phyloP scores from a whole-genome alignment of 176 grass and related monocot genomes.

The Aegilops speltoides region DNA sequence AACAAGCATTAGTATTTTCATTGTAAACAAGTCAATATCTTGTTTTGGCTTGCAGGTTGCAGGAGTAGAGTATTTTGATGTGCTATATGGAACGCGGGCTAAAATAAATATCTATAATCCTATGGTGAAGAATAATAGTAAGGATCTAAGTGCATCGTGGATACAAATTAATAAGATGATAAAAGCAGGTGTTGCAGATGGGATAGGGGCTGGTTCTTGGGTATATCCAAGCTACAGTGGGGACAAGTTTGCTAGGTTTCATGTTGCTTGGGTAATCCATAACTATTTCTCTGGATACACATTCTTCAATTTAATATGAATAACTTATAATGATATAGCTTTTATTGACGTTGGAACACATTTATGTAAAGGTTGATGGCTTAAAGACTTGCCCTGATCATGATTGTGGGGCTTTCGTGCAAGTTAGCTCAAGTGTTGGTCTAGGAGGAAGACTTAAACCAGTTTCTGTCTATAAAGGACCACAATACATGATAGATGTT shows the following conservation, averaged over 20 bases:
- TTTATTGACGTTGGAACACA: not conserved
- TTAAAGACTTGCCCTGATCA: constrained; percentile 3
- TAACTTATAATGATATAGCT: not conserved
- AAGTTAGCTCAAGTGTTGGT: constrained; percentile 21
- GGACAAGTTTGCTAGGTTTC: not conserved
- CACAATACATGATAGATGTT: not conserved
- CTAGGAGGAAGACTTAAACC: constrained; percentile 2
- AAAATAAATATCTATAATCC: not conserved
- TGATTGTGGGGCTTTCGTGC: constrained; percentile 25
- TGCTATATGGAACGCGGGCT: not conserved
- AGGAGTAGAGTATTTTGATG: not conserved
- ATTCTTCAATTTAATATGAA: not conserved
- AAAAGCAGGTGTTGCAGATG: not conserved
- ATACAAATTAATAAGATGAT: not conserved
- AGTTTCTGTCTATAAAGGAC: constrained; percentile 15
- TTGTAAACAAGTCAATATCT: not conserved
- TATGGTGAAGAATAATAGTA: not conserved
- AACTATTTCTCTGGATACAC: not conserved
- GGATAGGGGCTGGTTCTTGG: not conserved
- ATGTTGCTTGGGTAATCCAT: constrained; percentile 14
- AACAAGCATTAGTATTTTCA: not conserved
- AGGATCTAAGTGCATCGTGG: not conserved
- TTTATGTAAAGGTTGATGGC: not conserved
- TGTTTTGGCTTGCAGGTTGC: not conserved
- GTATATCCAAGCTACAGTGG: constrained; percentile 19